Conservation (phyloP, 2,329 filamentous ascomycete species). For the Tolypocladium pustulatum region DNA sequence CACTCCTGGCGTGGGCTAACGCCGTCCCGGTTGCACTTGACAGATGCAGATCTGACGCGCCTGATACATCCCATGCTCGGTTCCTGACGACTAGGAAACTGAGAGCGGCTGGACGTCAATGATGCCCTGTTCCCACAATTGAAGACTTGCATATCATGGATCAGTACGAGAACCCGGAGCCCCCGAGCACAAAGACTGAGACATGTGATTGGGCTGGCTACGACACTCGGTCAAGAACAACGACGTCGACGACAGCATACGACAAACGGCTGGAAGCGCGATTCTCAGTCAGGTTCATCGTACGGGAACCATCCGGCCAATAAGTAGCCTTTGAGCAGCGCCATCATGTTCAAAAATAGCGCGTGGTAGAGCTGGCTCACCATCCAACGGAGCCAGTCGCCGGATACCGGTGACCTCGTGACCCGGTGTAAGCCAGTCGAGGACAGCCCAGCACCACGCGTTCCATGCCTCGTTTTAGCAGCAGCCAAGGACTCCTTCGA, state of each 20-base stretch:
- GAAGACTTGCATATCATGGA: constrained; percentile 1
- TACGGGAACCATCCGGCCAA: background rate
- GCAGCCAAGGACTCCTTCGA: background rate
- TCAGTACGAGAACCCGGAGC: background rate
- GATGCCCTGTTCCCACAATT: background rate
- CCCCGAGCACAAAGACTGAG: background rate
- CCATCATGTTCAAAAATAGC: background rate
- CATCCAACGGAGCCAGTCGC: background rate
- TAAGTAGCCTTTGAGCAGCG: background rate
- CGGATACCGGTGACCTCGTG: background rate
- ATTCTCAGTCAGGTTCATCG: background rate
- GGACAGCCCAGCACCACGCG: background rate
- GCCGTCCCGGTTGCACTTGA: background rate
- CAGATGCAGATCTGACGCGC: background rate
- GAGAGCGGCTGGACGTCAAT: background rate
- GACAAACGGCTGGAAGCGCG: background rate
- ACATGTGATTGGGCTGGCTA: background rate
- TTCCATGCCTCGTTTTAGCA: background rate
- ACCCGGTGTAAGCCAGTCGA: background rate
- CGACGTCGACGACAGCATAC: background rate
- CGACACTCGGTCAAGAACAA: background rate
- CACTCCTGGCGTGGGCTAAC: background rate
- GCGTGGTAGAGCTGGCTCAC: background rate
- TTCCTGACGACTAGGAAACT: background rate
- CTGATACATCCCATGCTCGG: background rate